Evolutionary conservation across 169 alveolate species (phyloP), one percentile per base, ranked within the genome.

Genomic region (Besnoitia besnoiti): DNA sequence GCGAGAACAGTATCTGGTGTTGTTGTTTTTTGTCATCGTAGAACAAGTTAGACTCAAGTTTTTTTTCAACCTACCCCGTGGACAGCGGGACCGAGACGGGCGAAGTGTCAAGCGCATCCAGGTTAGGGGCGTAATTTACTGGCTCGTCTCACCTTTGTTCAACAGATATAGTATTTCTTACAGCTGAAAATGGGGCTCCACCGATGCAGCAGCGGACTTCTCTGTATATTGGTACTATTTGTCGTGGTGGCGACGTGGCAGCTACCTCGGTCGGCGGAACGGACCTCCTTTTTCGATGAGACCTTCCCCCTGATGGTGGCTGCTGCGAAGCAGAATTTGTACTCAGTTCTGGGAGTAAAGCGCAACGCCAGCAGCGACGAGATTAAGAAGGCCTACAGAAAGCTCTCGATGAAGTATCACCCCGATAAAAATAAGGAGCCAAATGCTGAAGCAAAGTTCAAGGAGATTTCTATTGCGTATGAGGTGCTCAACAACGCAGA

Each of bases 381-480:
- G 42, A 96, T 98, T 62, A 97, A 97, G 73, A 97, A 97, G 95
- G 97, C 98, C 8, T 98, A 94, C 94, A 85, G 98, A 79, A 96
- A 96, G 90, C 93, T 95, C 30, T 97, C 98, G 16, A 94, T 95
- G 73, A 97, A 94, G 47, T 96, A 94, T 88, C 99, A 98, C 93
- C 99, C 99, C 27, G 98, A 97, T 89, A 96, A 96, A 93, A 97
- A 98, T 84, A 96, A 96, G 73, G 97, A 96, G 59, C 95, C 95
- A 44, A 80, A 79, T 37, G 95, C 95, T 12, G 92, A 75, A 37
- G 97, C 95, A 92, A 96, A 95, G 91, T 98, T 98, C 89, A 97
- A 97, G 90, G 95, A 96, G 85, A 97, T 98, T 39, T 96, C 98
- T 33, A 98, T 97, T 91, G 99, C 99, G 24, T 98, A 98, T 92